Evolutionary conservation across 805 yeast species (phyloP).

Genomic region (Candida orba): DNA sequence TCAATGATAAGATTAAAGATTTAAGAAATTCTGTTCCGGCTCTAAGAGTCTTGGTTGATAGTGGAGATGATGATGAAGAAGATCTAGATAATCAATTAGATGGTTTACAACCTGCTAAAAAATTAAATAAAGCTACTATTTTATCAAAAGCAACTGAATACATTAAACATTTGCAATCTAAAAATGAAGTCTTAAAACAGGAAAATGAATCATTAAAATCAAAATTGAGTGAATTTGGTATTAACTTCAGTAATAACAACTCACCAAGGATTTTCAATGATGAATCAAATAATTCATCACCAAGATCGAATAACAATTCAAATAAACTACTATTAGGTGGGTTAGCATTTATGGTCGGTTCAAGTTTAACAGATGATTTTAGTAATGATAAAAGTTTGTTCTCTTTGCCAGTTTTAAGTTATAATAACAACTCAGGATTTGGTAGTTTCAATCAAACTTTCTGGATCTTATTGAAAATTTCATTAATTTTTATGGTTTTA

Average conservation of each 20-base stretch:
- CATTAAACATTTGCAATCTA: conserved; percentile 62
- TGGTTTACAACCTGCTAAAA: conserved; percentile 70
- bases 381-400: conserved; percentile 40
- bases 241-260: neutral
- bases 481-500: conserved; percentile 22
- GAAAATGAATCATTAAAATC: conserved; percentile 39
- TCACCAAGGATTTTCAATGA: conserved; percentile 7
- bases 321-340: conserved; percentile 56
- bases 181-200: conserved; percentile 40
- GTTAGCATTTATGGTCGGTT: conserved; percentile 56
- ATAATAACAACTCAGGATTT: conserved; percentile 22
- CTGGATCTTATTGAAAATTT: conserved; percentile 21
- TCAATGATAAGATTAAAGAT: conserved; percentile 57
- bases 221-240: conserved; percentile 13
- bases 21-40: conserved; percentile 64
- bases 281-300: neutral
- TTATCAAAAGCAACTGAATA: conserved; percentile 72
- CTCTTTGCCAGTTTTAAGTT: conserved; percentile 38
- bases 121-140: conserved; percentile 71
- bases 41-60: conserved; percentile 37
- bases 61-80: conserved; percentile 46
- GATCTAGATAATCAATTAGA: conserved; percentile 58
- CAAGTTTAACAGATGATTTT: conserved; percentile 48
- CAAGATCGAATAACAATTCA: conserved; percentile 17
- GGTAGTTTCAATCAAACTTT: conserved; percentile 23